A percentile compares a stretch with the other conserved stretches of the same genome.
phyloP scores from a whole-genome alignment of 2,329 filamentous ascomycete genomes.

The Allantophomopsis cytisporea region DNA sequence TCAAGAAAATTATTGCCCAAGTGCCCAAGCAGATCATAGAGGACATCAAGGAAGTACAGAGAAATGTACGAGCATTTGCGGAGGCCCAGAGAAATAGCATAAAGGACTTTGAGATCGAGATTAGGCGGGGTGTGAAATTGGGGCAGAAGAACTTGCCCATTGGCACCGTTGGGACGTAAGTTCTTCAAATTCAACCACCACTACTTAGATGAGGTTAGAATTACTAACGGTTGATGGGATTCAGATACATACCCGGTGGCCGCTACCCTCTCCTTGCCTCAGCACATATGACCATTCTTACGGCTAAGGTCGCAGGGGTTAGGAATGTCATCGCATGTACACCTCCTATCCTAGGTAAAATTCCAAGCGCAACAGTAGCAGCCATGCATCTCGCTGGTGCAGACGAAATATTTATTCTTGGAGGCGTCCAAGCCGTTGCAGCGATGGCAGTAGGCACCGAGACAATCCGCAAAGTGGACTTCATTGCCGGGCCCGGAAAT shows the following conservation, averaged over 20 bases:
- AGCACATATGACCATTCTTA: conserved; percentile 40
- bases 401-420: conserved; percentile 34
- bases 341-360: conserved; percentile 31
- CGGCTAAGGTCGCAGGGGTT: conserved; percentile 38
- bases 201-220: too few relatives aligned
- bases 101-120: conserved; percentile 36
- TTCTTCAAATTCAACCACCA: conserved; percentile 1
- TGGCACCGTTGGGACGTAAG: conserved; percentile 27
- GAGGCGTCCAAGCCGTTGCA: conserved; percentile 36
- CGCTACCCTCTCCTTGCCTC: conserved; percentile 37
- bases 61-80: conserved; percentile 34
- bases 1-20: conserved; percentile 27
- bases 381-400: conserved; percentile 34
- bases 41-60: conserved; percentile 37
- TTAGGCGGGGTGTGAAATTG: conserved; percentile 31
- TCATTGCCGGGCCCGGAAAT: conserved; percentile 38
- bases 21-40: conserved; percentile 32
- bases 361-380: conserved; percentile 33
- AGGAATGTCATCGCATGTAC: conserved; percentile 34
- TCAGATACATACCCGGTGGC: conserved; percentile 33
- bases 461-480: conserved; percentile 32
- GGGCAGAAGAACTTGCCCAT: conserved; percentile 37
- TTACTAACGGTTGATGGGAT: background rate
- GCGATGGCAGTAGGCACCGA: conserved; percentile 37
- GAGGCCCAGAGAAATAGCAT: conserved; percentile 29